Evolutionary conservation across 2,329 filamentous ascomycete species (phyloP).

Genomic region (Stagonosporopsis vannaccii): DNA sequence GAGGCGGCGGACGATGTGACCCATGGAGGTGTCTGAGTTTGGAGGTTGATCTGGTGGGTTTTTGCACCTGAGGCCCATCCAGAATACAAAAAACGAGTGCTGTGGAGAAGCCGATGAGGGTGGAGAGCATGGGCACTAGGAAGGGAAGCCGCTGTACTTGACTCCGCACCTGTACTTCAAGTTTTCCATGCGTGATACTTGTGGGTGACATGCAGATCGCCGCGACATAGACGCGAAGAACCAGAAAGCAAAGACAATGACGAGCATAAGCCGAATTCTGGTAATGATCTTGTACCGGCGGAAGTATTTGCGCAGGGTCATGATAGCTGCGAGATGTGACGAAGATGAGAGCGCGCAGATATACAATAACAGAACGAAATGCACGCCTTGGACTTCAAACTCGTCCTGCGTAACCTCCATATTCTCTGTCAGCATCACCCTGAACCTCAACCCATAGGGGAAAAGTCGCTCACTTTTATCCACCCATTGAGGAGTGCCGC

Average conservation of each 20-base stretch:
- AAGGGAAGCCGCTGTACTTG: slow-evolving; percentile 32
- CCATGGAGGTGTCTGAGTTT: slow-evolving; percentile 6
- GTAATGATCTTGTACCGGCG: slow-evolving; percentile 39
- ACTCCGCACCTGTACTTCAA: slow-evolving; percentile 15
- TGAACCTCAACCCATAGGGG: background rate
- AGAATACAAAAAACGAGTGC: slow-evolving; percentile 40
- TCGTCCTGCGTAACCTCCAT: slow-evolving; percentile 33
- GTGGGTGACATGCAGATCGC: slow-evolving; percentile 30
- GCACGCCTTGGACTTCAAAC: slow-evolving; percentile 37
- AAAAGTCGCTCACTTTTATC: slow-evolving; percentile 31
- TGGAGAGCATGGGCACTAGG: slow-evolving; percentile 36
- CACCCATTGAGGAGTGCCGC: slow-evolving; percentile 42
- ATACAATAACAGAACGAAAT: slow-evolving; percentile 44
- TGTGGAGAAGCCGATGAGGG: slow-evolving; percentile 40
- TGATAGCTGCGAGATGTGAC: slow-evolving; percentile 43
- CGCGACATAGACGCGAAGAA: slow-evolving; percentile 38
- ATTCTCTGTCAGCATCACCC: background rate
- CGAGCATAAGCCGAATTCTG: slow-evolving; percentile 36
- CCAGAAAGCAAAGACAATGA: slow-evolving; percentile 38
- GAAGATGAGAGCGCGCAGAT: slow-evolving; percentile 41
- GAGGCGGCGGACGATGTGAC: slow-evolving; percentile 10
- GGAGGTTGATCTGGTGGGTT: slow-evolving; percentile 7
- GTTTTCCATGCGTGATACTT: slow-evolving; percentile 2
- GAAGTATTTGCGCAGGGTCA: slow-evolving; percentile 43
- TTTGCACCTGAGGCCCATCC: slow-evolving; percentile 26